Conservation (phyloP, 208 protist genomes). For the Leishmania arabica region DNA sequence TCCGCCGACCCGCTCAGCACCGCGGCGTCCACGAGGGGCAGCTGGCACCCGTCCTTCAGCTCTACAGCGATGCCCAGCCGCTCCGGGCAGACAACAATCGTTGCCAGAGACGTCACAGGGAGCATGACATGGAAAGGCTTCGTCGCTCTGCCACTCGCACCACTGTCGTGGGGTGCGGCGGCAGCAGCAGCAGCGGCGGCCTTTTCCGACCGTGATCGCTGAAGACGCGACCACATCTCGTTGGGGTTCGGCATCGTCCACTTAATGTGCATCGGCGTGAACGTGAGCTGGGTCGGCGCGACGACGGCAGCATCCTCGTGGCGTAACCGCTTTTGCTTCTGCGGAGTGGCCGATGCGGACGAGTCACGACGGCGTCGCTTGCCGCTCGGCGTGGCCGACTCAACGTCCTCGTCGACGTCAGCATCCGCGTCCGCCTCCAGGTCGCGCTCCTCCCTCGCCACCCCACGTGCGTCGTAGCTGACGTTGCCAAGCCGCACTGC, state of each 20-base stretch:
- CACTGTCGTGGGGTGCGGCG: neutral
- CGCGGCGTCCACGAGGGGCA: slow-evolving; percentile 43
- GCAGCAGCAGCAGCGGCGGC: neutral
- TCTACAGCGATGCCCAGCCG: slow-evolving; percentile 58
- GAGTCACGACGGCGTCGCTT: slow-evolving; percentile 1
- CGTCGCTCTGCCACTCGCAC: neutral
- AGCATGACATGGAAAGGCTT: slow-evolving; percentile 48
- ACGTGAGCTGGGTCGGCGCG: slow-evolving; percentile 27
- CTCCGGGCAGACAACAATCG: slow-evolving; percentile 55
- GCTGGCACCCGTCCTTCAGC: slow-evolving; percentile 48
- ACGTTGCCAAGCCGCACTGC: slow-evolving; percentile 33
- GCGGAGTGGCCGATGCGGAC: neutral
- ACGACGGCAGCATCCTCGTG: slow-evolving; percentile 2
- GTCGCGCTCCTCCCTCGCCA: neutral
- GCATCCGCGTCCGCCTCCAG: neutral
- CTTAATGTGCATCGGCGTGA: slow-evolving; percentile 64
- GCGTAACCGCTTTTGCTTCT: neutral
- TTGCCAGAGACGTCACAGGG: slow-evolving; percentile 50
- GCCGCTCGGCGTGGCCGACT: neutral
- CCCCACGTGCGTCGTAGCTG: slow-evolving; percentile 10
- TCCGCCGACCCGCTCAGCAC: slow-evolving; percentile 39
- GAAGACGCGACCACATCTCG: slow-evolving; percentile 5
- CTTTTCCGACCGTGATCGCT: neutral
- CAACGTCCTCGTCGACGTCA: neutral
- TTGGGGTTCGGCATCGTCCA: slow-evolving; percentile 62